These are phyloP conservation scores for Lentinula guzmanii DNA, from an alignment of 768 basidiomycete species.

Conservation along the genomic window DNA sequence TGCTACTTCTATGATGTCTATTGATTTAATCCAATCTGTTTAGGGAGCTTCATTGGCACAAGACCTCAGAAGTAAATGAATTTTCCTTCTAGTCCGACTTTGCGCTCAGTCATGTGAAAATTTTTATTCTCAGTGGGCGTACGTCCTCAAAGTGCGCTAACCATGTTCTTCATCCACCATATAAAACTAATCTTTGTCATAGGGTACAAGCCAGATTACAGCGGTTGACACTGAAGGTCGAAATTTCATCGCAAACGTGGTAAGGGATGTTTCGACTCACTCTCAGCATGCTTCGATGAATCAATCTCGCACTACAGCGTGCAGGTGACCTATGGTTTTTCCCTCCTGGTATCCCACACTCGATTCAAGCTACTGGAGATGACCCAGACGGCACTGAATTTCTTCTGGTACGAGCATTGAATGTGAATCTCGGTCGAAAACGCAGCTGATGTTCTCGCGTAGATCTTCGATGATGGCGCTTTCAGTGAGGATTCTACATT, in stretches of 20 bases:
- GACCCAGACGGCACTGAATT: constrained; percentile 45
- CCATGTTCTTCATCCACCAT: neutral
- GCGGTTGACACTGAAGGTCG: constrained; percentile 41
- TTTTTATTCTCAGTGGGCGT: constrained; percentile 34
- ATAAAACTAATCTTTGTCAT: neutral
- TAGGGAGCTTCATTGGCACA: constrained; percentile 53
- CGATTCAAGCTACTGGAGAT: constrained; percentile 44
- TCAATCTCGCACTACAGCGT: constrained; percentile 14
- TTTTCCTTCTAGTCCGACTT: neutral
- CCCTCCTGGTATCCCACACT: constrained; percentile 51
- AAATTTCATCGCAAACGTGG: constrained; percentile 45
- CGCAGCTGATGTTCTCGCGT: neutral
- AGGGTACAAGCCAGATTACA: constrained; percentile 45
- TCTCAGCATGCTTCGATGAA: neutral
- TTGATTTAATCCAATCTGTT: neutral
- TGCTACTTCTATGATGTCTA: neutral
- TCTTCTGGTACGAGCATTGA: constrained; percentile 29
- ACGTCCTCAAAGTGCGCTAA: constrained; percentile 35
- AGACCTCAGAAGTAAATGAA: constrained; percentile 32
- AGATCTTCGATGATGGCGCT: constrained; percentile 46
- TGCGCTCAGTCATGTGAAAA: neutral
- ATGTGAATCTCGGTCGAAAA: neutral
- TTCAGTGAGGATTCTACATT: constrained; percentile 52
- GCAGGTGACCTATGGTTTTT: constrained; percentile 53
- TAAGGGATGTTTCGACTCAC: constrained; percentile 20